Conservation (phyloP, 176 grass and related monocot genomes). For the Hyparrhenia diplandra region DNA sequence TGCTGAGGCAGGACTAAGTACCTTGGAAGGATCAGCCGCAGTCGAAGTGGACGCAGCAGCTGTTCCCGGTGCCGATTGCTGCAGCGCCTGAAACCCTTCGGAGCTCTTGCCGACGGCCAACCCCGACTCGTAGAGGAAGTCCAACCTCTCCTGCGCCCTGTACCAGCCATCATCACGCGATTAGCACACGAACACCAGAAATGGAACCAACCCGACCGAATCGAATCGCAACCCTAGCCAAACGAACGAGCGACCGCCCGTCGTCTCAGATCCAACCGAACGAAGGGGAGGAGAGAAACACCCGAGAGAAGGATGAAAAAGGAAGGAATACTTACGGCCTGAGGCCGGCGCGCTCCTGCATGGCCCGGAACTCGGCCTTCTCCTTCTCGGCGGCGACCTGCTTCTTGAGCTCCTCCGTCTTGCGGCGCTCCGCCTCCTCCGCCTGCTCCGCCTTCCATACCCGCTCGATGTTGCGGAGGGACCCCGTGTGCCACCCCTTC, state of each 20-base stretch:
- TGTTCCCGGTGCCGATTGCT: slow-evolving; percentile 30
- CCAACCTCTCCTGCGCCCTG: slow-evolving; percentile 89
- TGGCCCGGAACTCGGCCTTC: slow-evolving; percentile 80
- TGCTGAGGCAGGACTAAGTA: background rate
- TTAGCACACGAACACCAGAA: background rate
- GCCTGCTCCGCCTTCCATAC: slow-evolving; percentile 99
- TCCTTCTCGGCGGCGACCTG: slow-evolving; percentile 92
- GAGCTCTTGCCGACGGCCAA: slow-evolving; percentile 87
- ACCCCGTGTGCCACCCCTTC: slow-evolving; percentile 99
- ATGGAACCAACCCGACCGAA: background rate
- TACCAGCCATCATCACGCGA: background rate
- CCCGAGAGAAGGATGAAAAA: background rate
- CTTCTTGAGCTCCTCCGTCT: slow-evolving; percentile 93
- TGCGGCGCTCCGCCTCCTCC: slow-evolving; percentile 81
- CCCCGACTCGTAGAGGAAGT: slow-evolving; percentile 97
- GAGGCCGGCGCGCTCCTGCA: slow-evolving; percentile 87
- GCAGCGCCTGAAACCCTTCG: slow-evolving; percentile 84
- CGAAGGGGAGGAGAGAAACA: too few relatives aligned
- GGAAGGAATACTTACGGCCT: slow-evolving; percentile 62
- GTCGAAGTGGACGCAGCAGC: slow-evolving; percentile 9
- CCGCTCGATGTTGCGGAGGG: slow-evolving; percentile 88
- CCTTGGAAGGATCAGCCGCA: slow-evolving; percentile 64
- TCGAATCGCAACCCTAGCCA: slow-evolving; percentile 27
- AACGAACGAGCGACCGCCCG: background rate
- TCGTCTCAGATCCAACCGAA: background rate